Evolutionary conservation across 148 eudicot species (phyloP), one percentile per base, ranked within the genome.

Genomic region (Cornus controversa): DNA sequence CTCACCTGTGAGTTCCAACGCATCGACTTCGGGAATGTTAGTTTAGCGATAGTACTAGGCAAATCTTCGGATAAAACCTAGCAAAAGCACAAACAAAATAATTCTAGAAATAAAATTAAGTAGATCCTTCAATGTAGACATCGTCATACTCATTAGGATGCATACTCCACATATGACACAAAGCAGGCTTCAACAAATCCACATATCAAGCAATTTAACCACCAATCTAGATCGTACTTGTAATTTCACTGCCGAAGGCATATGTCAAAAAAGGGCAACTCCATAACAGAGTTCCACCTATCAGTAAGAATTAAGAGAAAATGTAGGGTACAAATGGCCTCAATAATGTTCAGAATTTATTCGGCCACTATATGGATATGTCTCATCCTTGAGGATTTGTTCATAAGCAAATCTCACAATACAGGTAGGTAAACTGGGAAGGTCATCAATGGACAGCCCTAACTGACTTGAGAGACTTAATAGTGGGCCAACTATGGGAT

Each of bases 1-100:
- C 85, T 69, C 2, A 94, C 99, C 97, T 96, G 96, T 27, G 99
- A 96, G 88, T 96, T 96, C 99, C 99, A 96, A 34, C 97, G 93
- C 99, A 96, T 96, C 20, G 99, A 92, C 84, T 96, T 96, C 10
- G 94, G 96, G 84, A 96, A 96, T 83, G 97, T 82, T 81, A 96
- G 75, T 81, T 89, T 90, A 60, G 94, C 86, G 65, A 96, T 81
- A 74, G 86, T 79, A 72, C 90, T 88, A 80, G 99, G 96, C 75
- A 96, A 91, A 68, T 91, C 93, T 79, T 93, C 98, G 66, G 97
- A 89, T 70, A 96, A 84, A 72, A 96, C 98, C 99, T 96, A 80
- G 75, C 23, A 57, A 81, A 70, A 69, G 74, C 28, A 62, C 69
- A 66, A 85, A 69, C 31, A 36, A 76, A 27, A 80, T 72, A 85